Evolutionary conservation across 1,284 basidiomycete genomes (phyloP), one percentile per base, ranked within the genome.

Genomic region (Wolfiporia cocos): DNA sequence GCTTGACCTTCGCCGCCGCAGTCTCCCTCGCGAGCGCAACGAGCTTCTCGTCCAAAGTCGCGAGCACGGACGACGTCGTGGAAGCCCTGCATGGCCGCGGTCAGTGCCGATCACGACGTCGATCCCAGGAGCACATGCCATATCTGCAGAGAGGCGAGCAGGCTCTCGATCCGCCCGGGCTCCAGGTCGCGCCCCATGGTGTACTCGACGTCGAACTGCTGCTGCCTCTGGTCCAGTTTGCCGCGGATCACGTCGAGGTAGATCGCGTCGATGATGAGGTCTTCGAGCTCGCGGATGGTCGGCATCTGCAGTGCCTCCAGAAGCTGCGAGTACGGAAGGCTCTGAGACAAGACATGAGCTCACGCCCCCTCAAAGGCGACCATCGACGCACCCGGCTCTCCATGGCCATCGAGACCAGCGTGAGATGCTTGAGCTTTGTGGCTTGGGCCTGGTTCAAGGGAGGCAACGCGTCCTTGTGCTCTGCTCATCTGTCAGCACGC

Each of bases 191-290:
- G 69, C 1, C 94, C 94, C 67, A 92, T 82, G 0, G 87, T 90
- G 56, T 88, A 91, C 60, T 95, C 89, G 22, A 98, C 81, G 59
- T 95, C 86, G 46, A 97, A 73, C 48, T 90, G 80, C 46, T 81
- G 76, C 51, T 86, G 76, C 56, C 89, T 88, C 66, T 97, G 93
- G 62, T 97, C 90, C 37, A 99, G 81, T 55, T 90, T 92, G 10
- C 91, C 94, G 34, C 80, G 78, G 30, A 98, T 73, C 36, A 97
- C 70, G 53, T 89, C 86, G 29, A 89, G 79, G 62, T 97, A 98
- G 59, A 97, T 91, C 7, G 86, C 83, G 55, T 97, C 93, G 61
- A 99, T 97, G 61, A 97, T 87, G 49, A 96, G 76, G 62, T 97
- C 93, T 61, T 98, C 95, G 3, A 98, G 78, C 49, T 89, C 86